Percentiles rank a stretch among this genome's conserved stretches.
Conservation (phyloP, 768 basidiomycete species). For the Imleria badia region DNA sequence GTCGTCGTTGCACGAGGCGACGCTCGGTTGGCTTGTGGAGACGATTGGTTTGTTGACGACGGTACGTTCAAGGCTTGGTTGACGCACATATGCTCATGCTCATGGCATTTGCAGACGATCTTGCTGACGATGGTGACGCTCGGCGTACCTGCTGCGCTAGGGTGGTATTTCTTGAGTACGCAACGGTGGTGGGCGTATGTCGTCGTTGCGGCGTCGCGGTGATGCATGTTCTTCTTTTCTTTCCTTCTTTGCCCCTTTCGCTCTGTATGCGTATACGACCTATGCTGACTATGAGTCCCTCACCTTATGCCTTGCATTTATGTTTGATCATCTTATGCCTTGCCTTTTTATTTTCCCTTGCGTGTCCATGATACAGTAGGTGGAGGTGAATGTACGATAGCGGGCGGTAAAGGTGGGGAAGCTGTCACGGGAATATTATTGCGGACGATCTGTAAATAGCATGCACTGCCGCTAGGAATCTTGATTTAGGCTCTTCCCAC, state of each 20-base stretch:
- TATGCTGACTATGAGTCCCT: constrained; percentile 1
- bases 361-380: no score
- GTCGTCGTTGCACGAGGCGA: constrained; percentile 19
- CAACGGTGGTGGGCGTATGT: constrained; percentile 15
- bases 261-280: not conserved
- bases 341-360: not conserved
- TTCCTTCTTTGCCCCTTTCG: no score
- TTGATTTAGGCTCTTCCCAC: no score
- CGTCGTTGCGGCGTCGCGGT: constrained; percentile 1
- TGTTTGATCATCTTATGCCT: not conserved
- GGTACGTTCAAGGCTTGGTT: not conserved
- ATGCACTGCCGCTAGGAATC: no score
- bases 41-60: constrained; percentile 20
- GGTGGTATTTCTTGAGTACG: constrained; percentile 16
- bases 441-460: no score
- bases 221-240: not conserved
- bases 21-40: constrained; percentile 26
- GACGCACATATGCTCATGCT: no score
- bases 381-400: not conserved
- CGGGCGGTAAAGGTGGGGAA: no score
- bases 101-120: constrained; percentile 15
- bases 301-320: constrained; percentile 1
- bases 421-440: no score
- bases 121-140: constrained; percentile 18
- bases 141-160: constrained; percentile 18